Evolutionary conservation across 495 filamentous ascomycete species (phyloP).

Genomic region (Terfezia boudieri): DNA sequence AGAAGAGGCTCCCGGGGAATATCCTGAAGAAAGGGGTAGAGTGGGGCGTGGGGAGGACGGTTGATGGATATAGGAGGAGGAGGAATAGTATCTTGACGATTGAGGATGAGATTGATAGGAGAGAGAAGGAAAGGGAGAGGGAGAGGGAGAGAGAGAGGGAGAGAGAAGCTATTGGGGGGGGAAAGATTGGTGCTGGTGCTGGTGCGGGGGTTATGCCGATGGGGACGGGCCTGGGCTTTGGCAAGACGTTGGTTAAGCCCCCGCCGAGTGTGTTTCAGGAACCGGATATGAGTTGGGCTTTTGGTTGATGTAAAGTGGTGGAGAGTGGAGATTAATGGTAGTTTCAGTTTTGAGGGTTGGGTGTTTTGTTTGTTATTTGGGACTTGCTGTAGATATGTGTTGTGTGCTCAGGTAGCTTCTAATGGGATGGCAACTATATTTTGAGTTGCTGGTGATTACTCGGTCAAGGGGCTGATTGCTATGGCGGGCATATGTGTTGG

Average conservation of each 20-base stretch:
- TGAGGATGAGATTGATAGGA: slow-evolving; percentile 29
- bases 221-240: slow-evolving; percentile 25
- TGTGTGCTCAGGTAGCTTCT: too few relatives aligned
- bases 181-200: slow-evolving; percentile 44
- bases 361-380: too few relatives aligned
- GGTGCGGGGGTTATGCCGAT: slow-evolving; percentile 65
- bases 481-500: too few relatives aligned
- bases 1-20: slow-evolving; percentile 21
- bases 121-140: slow-evolving; percentile 4
- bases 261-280: slow-evolving; percentile 72
- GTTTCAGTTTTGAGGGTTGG: too few relatives aligned
- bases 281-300: slow-evolving; percentile 51
- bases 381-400: too few relatives aligned
- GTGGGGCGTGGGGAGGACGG: slow-evolving; percentile 2
- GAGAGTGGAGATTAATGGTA: too few relatives aligned
- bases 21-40: slow-evolving; percentile 22
- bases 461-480: too few relatives aligned
- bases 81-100: slow-evolving; percentile 52
- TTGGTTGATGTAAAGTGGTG: slow-evolving; percentile 2
- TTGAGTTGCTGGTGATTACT: too few relatives aligned
- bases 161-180: slow-evolving; percentile 7
- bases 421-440: too few relatives aligned
- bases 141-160: slow-evolving; percentile 9
- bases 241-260: slow-evolving; percentile 31
- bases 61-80: slow-evolving; percentile 31